A percentile compares a stretch with the other conserved stretches of the same genome.
phyloP scores from a whole-genome alignment of 192 early-diverging fungal genomes.

The Entomortierella beljakovae region DNA sequence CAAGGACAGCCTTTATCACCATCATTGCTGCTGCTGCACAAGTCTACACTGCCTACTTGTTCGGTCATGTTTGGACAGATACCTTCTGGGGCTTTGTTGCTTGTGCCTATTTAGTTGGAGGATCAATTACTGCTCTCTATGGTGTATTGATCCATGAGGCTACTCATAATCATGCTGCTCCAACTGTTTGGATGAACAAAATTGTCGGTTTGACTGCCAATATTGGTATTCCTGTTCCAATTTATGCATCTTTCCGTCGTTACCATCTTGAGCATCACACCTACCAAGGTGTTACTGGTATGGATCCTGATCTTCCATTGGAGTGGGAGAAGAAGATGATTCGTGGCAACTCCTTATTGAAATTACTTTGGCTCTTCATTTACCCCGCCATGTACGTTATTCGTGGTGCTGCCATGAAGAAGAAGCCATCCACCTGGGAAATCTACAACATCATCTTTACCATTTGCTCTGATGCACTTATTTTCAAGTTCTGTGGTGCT shows the following conservation, averaged over 20 bases:
- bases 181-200: constrained; percentile 81
- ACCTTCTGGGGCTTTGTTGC: constrained; percentile 74
- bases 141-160: constrained; percentile 95
- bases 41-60: constrained; percentile 81
- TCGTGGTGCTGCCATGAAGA: constrained; percentile 75
- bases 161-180: constrained; percentile 85
- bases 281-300: constrained; percentile 94
- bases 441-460: constrained; percentile 82
- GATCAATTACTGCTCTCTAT: constrained; percentile 81
- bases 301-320: constrained; percentile 94
- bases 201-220: constrained; percentile 87
- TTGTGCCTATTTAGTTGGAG: constrained; percentile 84
- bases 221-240: constrained; percentile 84
- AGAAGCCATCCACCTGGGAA: constrained; percentile 81
- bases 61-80: constrained; percentile 72
- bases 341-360: constrained; percentile 72
- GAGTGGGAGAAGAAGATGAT: constrained; percentile 87
- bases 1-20: constrained; percentile 82
- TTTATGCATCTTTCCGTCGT: constrained; percentile 83
- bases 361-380: constrained; percentile 84
- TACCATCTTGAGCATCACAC: constrained; percentile 98
- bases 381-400: constrained; percentile 90
- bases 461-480: constrained; percentile 62
- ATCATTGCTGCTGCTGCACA: constrained; percentile 75
- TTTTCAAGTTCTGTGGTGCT: constrained; percentile 68